These are phyloP conservation scores for Dictyostelium discoideum DNA, from an alignment of 78 protist species.

Conservation along the genomic window DNA sequence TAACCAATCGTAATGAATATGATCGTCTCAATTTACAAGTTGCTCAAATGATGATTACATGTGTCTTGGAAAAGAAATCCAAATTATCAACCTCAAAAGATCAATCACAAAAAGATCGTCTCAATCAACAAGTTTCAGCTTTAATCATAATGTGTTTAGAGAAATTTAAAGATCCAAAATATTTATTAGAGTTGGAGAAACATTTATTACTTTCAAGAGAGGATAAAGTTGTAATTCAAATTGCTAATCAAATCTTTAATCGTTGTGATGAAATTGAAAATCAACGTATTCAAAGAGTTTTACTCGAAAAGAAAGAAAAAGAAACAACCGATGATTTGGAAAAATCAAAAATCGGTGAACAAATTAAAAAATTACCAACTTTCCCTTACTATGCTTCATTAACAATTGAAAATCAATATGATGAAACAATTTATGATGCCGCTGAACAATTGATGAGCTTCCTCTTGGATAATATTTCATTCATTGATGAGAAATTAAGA, in stretches of 20 bases:
- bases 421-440: slow-evolving; percentile 21
- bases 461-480: slow-evolving; percentile 9
- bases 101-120: background rate
- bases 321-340: background rate
- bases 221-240: slow-evolving; percentile 33
- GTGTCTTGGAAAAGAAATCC: slow-evolving; percentile 48
- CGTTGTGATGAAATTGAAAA: slow-evolving; percentile 51
- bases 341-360: background rate
- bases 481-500: slow-evolving; percentile 60
- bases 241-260: slow-evolving; percentile 47
- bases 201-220: slow-evolving; percentile 35
- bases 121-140: slow-evolving; percentile 24
- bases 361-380: slow-evolving; percentile 5
- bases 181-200: slow-evolving; percentile 39
- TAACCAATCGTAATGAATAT: slow-evolving; percentile 42
- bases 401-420: slow-evolving; percentile 1
- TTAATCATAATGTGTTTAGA: slow-evolving; percentile 49
- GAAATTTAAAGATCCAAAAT: slow-evolving; percentile 70
- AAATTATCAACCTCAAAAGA: slow-evolving; percentile 31
- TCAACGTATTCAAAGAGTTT: background rate
- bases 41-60: slow-evolving; percentile 51
- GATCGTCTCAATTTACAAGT: slow-evolving; percentile 41
- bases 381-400: slow-evolving; percentile 59
- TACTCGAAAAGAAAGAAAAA: background rate
- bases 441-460: background rate